Base-by-base conservation (phyloP, 2,329 filamentous ascomycete species). In the Sclerotinia spermophila region DNA sequence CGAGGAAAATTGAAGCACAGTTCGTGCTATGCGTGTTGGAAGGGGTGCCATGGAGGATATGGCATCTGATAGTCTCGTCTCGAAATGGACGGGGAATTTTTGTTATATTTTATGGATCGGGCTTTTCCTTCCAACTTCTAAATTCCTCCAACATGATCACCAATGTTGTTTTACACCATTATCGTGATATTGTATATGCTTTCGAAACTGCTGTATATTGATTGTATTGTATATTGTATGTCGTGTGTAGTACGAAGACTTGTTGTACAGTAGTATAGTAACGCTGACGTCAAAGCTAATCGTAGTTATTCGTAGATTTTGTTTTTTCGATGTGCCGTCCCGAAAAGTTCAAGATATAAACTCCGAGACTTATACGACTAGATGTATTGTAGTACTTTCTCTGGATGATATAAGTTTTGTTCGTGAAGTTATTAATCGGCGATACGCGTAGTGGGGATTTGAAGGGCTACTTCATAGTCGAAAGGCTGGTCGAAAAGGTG, bases 31-130 rank as follows among this genome's bases (percentile, higher is more conserved):
- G 48, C 70, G 70, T n/a, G 69, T 67, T 42, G 73, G 73, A 45
- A 75, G 71, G 6, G 76, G 75, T 35, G 75, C 73, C 76, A 77
- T 77, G 64, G 40, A 67, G 44, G 65, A 35, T 44, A 45, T 60
- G 30, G 38, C 33, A 51, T 53, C 44, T 45, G 33, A 35, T 44
- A 24, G 42, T 68, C 45, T 51, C 56, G 35, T 65, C 27, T 55
- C n/a, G 58, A 24, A 62, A 30, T 35, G 44, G 38, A 55, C 40
- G 21, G 58, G 40, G 53, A 30, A 69, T 38, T 64, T 38, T 65
- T 30, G 48, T 66, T 42, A 27, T 66, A 56, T 65, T 55, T 69
- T 69, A 69, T 69, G 68, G 68, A 66, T 66, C 60, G 56, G 68
- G 68, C 59, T 69, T 69, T 69, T 69, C 68, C 60, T 69, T 69